A percentile compares a stretch with the other conserved stretches of the same genome.
These are phyloP conservation scores for Phytopythium kandeliae DNA, from an alignment of 352 stramenopile species.

Conservation along the genomic window DNA sequence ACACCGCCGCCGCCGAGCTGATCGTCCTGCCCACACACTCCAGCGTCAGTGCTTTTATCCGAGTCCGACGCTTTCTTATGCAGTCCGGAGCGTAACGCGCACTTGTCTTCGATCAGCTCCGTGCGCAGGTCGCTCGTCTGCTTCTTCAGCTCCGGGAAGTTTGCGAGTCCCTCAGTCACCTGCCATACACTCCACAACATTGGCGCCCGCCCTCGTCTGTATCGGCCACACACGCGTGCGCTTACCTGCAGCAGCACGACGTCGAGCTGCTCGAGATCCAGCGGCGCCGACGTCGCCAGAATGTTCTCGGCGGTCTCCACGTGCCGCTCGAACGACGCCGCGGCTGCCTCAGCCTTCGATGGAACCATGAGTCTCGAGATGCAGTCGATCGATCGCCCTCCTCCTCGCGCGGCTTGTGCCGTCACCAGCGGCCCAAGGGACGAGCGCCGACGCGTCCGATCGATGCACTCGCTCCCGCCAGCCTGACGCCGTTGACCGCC, in stretches of 20 bases:
- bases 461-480: no score
- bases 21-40: constrained; percentile 21
- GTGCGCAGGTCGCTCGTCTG: constrained; percentile 39
- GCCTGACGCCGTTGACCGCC: no score
- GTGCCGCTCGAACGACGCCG: constrained; percentile 47
- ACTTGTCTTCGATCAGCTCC: constrained; percentile 53
- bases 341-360: constrained; percentile 19
- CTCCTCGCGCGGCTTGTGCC: neutral
- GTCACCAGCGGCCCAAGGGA: neutral
- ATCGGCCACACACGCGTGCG: no score
- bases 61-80: no score
- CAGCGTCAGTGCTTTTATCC: neutral
- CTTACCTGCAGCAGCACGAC: constrained; percentile 40
- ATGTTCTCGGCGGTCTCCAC: constrained; percentile 64
- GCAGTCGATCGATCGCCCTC: no score
- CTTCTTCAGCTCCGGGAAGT: constrained; percentile 28
- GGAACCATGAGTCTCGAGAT: neutral
- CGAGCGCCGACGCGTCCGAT: neutral
- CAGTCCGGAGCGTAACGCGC: neutral
- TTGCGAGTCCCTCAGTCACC: constrained; percentile 39
- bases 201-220: no score
- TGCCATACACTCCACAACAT: constrained; percentile 7
- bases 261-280: constrained; percentile 39
- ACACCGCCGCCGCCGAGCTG: constrained; percentile 35
- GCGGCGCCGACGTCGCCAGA: constrained; percentile 51